phyloP scores from a whole-genome alignment of 306 rosid genomes.

The Senna siamea region DNA sequence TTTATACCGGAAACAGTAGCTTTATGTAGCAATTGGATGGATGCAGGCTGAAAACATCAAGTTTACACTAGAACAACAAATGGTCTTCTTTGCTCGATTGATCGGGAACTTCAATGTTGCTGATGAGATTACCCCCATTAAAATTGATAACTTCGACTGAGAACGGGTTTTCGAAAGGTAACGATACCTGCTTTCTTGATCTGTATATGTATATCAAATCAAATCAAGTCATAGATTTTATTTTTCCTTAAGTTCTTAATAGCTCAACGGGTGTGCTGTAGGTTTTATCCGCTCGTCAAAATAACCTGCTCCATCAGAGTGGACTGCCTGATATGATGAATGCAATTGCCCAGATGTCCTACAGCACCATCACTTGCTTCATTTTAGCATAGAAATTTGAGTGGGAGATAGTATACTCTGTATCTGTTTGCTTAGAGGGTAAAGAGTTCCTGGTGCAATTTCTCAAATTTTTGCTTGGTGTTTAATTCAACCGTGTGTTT shows the following conservation, averaged over 20 bases:
- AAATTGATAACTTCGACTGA: conserved; percentile 72
- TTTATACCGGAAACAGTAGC: conserved; percentile 16
- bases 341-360: neutral
- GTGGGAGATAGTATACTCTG: neutral
- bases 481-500: neutral
- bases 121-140: conserved; percentile 77
- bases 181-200: conserved; percentile 22
- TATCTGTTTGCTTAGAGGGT: neutral
- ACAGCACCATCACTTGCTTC: neutral
- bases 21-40: conserved; percentile 28
- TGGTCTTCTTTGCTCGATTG: conserved; percentile 93
- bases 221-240: neutral
- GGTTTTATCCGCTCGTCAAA: neutral
- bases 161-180: conserved; percentile 34
- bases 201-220: neutral
- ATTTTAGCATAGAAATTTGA: neutral
- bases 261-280: conserved; percentile 11
- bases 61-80: conserved; percentile 93
- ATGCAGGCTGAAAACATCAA: conserved; percentile 92
- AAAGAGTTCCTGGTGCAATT: neutral
- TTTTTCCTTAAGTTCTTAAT: conserved; percentile 6
- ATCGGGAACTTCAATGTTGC: conserved; percentile 85
- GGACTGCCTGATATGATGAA: neutral
- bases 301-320: neutral
- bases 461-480: neutral